Evolutionary conservation across 192 early-diverging fungal species (phyloP).

Genomic region (Mortierella hygrophila): DNA sequence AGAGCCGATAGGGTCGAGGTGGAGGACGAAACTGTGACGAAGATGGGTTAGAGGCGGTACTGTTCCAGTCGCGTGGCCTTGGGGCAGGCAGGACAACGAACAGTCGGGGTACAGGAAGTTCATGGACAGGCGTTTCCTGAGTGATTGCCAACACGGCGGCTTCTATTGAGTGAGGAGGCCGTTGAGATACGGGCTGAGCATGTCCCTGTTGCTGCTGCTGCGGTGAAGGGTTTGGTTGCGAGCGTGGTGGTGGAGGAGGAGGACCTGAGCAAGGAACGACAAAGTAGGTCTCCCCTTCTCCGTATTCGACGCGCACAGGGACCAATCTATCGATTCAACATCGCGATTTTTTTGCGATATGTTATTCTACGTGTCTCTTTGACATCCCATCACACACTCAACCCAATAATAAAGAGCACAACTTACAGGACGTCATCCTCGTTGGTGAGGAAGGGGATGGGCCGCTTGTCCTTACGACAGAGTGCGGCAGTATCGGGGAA

Average conservation of each 20-base stretch:
- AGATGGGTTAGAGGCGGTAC: neutral
- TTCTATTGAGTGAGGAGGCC: neutral
- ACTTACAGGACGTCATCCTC: conserved; percentile 29
- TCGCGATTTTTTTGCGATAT: neutral
- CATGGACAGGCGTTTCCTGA: conserved; percentile 1
- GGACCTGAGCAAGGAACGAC: conserved; percentile 5
- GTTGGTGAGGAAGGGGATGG: conserved; percentile 21
- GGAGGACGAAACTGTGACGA: neutral
- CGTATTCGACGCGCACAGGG: conserved; percentile 20
- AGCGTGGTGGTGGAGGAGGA: neutral
- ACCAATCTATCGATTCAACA: conserved; percentile 15
- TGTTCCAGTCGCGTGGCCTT: conserved; percentile 8
- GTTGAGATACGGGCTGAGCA: neutral
- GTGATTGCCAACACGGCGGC: neutral
- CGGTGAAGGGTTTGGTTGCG: neutral
- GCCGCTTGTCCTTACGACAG: neutral
- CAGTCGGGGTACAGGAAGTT: conserved; percentile 17
- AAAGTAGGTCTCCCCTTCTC: neutral
- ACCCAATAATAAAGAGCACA: neutral
- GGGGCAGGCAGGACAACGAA: conserved; percentile 34
- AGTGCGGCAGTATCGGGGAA: conserved; percentile 26
- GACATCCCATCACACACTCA: no score
- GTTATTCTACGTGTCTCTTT: no score
- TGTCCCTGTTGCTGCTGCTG: neutral
- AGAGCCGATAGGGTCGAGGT: conserved; percentile 15